Evolutionary conservation across 371 early-diverging fungal genomes (phyloP), one percentile per base, ranked within the genome.

Genomic region (Mucor velutinosus): DNA sequence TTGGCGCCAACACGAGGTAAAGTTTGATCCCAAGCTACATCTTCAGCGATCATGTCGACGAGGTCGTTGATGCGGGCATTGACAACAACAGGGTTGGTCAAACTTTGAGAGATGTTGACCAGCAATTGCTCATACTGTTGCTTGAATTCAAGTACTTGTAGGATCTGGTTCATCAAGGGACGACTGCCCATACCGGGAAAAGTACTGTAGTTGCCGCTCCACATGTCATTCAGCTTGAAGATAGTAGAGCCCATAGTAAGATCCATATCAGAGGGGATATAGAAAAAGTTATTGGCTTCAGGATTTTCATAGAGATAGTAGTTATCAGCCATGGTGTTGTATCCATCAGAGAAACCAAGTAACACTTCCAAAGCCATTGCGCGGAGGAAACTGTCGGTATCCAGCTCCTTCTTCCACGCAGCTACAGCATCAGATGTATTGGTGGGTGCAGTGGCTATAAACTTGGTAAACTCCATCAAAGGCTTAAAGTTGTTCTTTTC

Each of bases 331-430:
- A 64, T 55, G 0, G 67, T 17, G 7, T 69, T 29, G 33, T 77
- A 75, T 12, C 72, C 74, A 56, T 79, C 80, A 11, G 75, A 70
- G 30, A 63, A 71, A 41, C 75, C 77, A 4, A 73, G 25, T 6
- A 79, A 45, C 3, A 76, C 69, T 43, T 79, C 75, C n/a, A 79
- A 37, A 21, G 80, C 70, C 66, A 75, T 68, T 69, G 61, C 35
- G 47, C 77, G 70, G n/a, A 79, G 70, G 21, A 76, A 65, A 6
- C 67, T 45, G 19, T 74, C 77, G 3, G 58, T 69, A 41, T 75
- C 65, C 17, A 74, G 60, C 7, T 71, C 27, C 14, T 60, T 25
- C 17, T 81, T 59, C 82, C 82, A 81, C 14, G 29, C 55, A 1
- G 67, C 61, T 0, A 64, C 66, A 17, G 68, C 64, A 29, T 41